phyloP scores from a whole-genome alignment of 352 stramenopile genomes.

The Pythium phragmitis region DNA sequence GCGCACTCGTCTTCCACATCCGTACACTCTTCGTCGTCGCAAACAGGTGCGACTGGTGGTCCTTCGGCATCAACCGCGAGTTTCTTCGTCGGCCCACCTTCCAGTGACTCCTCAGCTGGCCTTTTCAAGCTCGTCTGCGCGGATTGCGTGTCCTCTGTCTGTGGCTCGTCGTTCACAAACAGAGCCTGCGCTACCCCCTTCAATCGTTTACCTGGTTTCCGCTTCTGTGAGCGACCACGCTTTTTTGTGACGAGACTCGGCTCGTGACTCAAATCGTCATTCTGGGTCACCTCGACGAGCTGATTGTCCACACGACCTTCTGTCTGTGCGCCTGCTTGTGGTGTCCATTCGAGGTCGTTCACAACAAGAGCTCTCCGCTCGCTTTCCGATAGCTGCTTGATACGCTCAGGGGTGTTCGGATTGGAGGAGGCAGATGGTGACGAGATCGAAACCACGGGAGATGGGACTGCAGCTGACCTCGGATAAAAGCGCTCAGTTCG shows the following conservation, averaged over 20 bases:
- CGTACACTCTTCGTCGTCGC: conserved; percentile 21
- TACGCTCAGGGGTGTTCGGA: conserved; percentile 56
- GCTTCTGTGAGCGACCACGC: conserved; percentile 14
- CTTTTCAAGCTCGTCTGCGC: background rate
- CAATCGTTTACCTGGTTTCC: conserved; percentile 17
- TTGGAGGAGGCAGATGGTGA: conserved; percentile 59
- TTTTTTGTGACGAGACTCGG: background rate
- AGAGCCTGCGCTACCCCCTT: conserved; percentile 22
- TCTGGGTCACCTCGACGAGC: background rate
- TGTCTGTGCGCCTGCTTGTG: conserved; percentile 12
- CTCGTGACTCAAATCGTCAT: background rate
- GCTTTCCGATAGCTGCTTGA: conserved; percentile 14
- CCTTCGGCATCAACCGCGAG: background rate
- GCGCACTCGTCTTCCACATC: conserved; percentile 15
- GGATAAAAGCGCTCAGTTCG: conserved; percentile 5
- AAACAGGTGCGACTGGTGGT: background rate
- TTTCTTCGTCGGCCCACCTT: conserved; percentile 8
- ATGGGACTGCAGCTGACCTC: conserved; percentile 31
- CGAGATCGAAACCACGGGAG: conserved; percentile 71
- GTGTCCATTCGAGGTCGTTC: conserved; percentile 62
- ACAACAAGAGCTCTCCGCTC: conserved; percentile 9
- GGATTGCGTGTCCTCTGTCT: background rate
- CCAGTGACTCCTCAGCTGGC: background rate
- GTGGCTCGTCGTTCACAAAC: conserved; percentile 20
- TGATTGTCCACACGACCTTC: conserved; percentile 6